Evolutionary conservation across 441 rosid genomes (phyloP).

Genomic region (Eruca vesicaria): DNA sequence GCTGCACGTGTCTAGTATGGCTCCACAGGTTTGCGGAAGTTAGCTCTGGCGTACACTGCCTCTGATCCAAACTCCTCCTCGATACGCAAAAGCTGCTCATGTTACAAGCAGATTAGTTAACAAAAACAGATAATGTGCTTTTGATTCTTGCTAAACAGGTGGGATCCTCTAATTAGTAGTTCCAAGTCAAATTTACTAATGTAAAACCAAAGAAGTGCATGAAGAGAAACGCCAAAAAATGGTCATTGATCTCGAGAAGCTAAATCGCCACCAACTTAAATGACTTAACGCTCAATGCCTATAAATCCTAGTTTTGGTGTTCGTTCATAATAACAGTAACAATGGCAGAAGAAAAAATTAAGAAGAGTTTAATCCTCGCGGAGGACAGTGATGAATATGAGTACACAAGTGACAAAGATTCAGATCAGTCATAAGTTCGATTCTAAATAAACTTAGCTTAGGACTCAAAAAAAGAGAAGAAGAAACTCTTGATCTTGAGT

Average conservation of each 20-base stretch:
- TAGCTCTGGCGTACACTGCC: constrained; percentile 84
- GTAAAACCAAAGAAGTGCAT: not conserved
- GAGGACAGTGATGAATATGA: constrained; percentile 12
- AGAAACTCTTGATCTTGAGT: constrained; percentile 40
- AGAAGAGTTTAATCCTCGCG: not conserved
- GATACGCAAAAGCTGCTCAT: constrained; percentile 70
- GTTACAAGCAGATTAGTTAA: constrained; percentile 4
- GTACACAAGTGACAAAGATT: not conserved
- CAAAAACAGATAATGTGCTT: not conserved
- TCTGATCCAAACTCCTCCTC: constrained; percentile 94
- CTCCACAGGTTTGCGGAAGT: constrained; percentile 83
- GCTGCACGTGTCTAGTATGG: constrained; percentile 55
- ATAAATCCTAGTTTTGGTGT: not conserved
- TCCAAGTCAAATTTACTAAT: not conserved
- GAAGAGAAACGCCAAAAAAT: not conserved
- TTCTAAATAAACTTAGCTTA: constrained; percentile 20
- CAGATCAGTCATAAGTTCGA: constrained; percentile 7
- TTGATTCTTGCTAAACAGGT: not conserved
- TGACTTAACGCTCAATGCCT: not conserved
- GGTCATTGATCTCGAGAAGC: constrained; percentile 19
- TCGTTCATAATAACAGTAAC: not conserved
- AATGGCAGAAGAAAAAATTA: constrained; percentile 22
- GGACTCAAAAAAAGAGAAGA: constrained; percentile 21
- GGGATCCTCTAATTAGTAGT: not conserved
- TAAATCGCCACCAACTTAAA: constrained; percentile 11